Evolutionary conservation across 1,284 basidiomycete genomes (phyloP).

Genomic region (Trametes hirsuta): DNA sequence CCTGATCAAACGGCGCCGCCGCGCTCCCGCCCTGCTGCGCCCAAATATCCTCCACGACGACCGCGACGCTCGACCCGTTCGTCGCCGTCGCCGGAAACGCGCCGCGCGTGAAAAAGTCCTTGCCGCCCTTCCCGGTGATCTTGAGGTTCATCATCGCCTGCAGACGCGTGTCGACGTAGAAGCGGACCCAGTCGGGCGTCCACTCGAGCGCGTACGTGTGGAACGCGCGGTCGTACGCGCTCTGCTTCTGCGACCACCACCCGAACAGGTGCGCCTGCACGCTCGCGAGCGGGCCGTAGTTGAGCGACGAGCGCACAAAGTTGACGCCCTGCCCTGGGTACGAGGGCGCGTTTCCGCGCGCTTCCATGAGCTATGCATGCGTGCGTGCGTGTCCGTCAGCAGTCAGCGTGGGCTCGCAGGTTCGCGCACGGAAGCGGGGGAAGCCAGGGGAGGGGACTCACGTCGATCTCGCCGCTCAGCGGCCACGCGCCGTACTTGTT

Average conservation of each 20-base stretch:
- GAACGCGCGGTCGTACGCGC: constrained; percentile 65
- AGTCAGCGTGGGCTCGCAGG: background rate
- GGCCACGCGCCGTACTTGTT: constrained; percentile 80
- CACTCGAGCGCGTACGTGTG: constrained; percentile 82
- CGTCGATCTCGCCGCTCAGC: constrained; percentile 74
- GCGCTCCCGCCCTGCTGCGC: constrained; percentile 44
- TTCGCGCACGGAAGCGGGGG: background rate
- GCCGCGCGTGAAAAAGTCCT: constrained; percentile 43
- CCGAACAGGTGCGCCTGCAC: constrained; percentile 65
- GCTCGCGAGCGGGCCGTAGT: constrained; percentile 71
- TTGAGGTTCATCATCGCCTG: constrained; percentile 54
- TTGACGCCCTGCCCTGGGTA: constrained; percentile 73
- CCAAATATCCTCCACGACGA: constrained; percentile 55
- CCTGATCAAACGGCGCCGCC: constrained; percentile 79
- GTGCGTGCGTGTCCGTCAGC: background rate
- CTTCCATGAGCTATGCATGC: constrained; percentile 66
- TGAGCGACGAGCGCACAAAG: constrained; percentile 72
- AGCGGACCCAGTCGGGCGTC: constrained; percentile 72
- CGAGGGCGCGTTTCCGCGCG: constrained; percentile 62
- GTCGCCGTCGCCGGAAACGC: constrained; percentile 39
- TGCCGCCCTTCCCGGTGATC: constrained; percentile 42
- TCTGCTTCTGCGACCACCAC: constrained; percentile 69
- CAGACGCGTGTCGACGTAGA: constrained; percentile 51
- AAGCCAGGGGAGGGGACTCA: constrained; percentile 30
- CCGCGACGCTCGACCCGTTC: constrained; percentile 51